These are phyloP conservation scores for Penicillium subrubescens DNA, from an alignment of 495 filamentous ascomycete species.

Conservation along the genomic window DNA sequence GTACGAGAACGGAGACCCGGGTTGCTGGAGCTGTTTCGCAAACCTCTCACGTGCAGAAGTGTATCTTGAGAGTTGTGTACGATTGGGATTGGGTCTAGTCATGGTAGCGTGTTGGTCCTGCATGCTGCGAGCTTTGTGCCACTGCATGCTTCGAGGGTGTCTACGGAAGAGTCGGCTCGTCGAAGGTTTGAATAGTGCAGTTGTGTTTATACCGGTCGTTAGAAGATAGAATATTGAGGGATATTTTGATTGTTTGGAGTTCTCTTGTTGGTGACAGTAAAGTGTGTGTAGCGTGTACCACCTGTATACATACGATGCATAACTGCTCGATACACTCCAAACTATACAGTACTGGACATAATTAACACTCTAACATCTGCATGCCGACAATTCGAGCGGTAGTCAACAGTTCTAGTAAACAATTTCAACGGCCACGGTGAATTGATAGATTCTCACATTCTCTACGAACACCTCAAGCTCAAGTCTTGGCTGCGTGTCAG, in stretches of 20 bases:
- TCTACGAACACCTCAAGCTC: not conserved
- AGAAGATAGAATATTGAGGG: not conserved
- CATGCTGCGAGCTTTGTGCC: not conserved
- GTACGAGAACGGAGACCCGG: not conserved
- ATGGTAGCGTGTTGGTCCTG: conserved; percentile 1
- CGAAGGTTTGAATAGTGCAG: not conserved
- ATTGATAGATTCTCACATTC: not conserved
- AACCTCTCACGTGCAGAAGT: conserved; percentile 5
- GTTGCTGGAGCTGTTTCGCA: not conserved
- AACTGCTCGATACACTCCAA: too few species aligned
- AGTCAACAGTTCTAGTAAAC: not conserved
- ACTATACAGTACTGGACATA: not conserved
- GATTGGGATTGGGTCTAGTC: not conserved
- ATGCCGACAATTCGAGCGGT: not conserved
- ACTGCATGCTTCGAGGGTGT: not conserved
- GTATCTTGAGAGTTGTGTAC: not conserved
- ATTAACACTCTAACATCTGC: not conserved
- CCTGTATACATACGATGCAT: not conserved
- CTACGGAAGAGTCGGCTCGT: not conserved
- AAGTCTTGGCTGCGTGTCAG: not conserved
- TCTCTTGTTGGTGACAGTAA: not conserved
- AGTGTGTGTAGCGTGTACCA: not conserved
- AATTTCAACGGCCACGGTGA: not conserved
- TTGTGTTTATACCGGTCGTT: not conserved
- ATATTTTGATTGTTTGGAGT: not conserved